Percentiles rank a stretch among this genome's conserved stretches.
Conservation (phyloP, 169 alveolate species). For the Cystoisospora suis region DNA sequence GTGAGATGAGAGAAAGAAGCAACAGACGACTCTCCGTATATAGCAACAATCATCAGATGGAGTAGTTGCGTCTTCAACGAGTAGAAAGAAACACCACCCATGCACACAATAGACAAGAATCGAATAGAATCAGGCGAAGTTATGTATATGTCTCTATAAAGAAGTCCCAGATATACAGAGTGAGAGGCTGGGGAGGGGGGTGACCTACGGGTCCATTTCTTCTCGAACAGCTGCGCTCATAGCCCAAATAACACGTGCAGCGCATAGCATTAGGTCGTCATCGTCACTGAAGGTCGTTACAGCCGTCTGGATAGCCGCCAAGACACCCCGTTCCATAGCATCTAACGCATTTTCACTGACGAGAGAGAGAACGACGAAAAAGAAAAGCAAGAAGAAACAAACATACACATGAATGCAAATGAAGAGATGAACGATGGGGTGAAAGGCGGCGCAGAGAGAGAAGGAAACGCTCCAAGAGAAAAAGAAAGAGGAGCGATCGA, state of each 20-base stretch:
- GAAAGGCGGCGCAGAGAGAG: too few species aligned
- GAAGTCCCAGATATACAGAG: too few species aligned
- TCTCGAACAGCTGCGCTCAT: constrained; percentile 86
- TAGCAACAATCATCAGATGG: not conserved
- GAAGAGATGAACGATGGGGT: too few species aligned
- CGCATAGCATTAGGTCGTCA: constrained; percentile 85
- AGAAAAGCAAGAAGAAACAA: too few species aligned
- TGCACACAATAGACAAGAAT: not conserved
- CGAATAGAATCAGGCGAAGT: not conserved
- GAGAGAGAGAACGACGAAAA: too few species aligned
- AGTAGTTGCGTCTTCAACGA: not conserved
- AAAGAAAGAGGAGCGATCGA: too few species aligned
- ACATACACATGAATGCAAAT: too few species aligned
- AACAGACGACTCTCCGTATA: not conserved
- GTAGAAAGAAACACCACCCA: not conserved
- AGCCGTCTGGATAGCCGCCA: constrained; percentile 85
- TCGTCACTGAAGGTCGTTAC: constrained; percentile 88
- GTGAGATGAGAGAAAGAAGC: not conserved
- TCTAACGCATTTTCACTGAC: constrained; percentile 89
- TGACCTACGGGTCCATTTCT: constrained; percentile 73
- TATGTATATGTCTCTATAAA: too few species aligned
- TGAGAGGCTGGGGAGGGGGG: not conserved
- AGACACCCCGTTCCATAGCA: constrained; percentile 86
- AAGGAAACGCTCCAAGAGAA: too few species aligned
- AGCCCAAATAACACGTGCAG: constrained; percentile 83